A percentile compares a stretch with the other conserved stretches of the same genome.
These are phyloP conservation scores for Asclepias syriaca DNA, from an alignment of 257 asterid genomes.

Conservation along the genomic window DNA sequence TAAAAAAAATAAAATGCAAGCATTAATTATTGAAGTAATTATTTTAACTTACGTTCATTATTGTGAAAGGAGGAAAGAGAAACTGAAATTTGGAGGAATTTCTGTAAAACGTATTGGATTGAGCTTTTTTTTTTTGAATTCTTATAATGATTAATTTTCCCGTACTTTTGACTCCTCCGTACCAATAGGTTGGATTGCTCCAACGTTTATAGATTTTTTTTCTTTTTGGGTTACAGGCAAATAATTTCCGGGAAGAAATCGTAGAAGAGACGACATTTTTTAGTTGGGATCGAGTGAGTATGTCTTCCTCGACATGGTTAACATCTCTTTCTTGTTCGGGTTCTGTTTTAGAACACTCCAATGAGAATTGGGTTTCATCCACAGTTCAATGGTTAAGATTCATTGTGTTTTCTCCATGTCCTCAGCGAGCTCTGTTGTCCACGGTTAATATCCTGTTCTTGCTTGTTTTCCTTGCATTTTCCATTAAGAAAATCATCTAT, in stretches of 20 bases:
- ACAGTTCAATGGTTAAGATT: conserved; percentile 60
- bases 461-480: conserved; percentile 32
- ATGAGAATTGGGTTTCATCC: conserved; percentile 19
- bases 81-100: too few species aligned
- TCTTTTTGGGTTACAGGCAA: not conserved
- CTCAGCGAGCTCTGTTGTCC: conserved; percentile 59
- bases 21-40: too few species aligned
- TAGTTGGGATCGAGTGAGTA: not conserved
- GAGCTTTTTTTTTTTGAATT: not conserved
- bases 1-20: too few species aligned
- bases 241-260: conserved; percentile 8
- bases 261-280: not conserved
- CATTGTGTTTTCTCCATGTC: conserved; percentile 80
- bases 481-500: conserved; percentile 42
- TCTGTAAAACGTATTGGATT: not conserved
- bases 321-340: conserved; percentile 65
- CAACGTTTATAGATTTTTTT: too few species aligned
- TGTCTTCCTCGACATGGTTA: conserved; percentile 49
- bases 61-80: too few species aligned
- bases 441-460: conserved; percentile 50
- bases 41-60: too few species aligned
- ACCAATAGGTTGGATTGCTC: not conserved
- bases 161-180: not conserved
- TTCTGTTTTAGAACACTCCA: conserved; percentile 30
- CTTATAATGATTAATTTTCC: not conserved